Evolutionary conservation across 306 rosid species (phyloP), one percentile per base, ranked within the genome.

Genomic region (Geum urbanum): DNA sequence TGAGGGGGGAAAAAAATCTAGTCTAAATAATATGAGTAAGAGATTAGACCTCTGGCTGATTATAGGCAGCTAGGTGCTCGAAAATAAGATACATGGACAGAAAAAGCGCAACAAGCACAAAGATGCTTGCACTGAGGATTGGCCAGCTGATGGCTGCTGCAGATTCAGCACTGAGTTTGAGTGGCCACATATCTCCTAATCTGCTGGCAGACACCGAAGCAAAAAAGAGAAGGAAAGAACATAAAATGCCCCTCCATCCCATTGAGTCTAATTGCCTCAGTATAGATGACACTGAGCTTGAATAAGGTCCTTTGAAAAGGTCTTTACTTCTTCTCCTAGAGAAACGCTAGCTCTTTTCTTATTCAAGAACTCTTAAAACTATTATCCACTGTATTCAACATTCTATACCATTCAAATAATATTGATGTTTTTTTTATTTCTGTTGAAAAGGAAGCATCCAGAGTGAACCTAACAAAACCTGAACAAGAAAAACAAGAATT

Each of bases 31-130:
- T 44, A 45, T 44, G 62, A 75, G 48, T 51, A 46, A 7, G 64
- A 60, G 66, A 74, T 63, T 59, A 58, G 18, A 95, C 99, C 99
- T 95, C 99, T 2, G 99, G 99, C 72, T 91, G 97, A 82, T 95
- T 95, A 78, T 95, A 95, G 67, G 89, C 84, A 76, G 95, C 88
- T 80, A 95, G 83, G 77, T 95, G 97, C 88, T 95, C 92, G 3
- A 91, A 84, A 75, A 91, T 95, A 66, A 95, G 88, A 85, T 83
- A 89, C 82, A 77, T 87, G 72, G 99, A 95, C 80, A 95, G 95
- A 62, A 91, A 61, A 66, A 95, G 81, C 56, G 99, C 91, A 77
- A 86, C 85, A 19, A 88, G 69, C 32, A 95, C 97, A 24, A 91
- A 95, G 80, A 89, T 71, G 80, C 92, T 84, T 35, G 99, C 87